Evolutionary conservation across 306 rosid species (phyloP).

Genomic region (Lithocarpus polystachyus): DNA sequence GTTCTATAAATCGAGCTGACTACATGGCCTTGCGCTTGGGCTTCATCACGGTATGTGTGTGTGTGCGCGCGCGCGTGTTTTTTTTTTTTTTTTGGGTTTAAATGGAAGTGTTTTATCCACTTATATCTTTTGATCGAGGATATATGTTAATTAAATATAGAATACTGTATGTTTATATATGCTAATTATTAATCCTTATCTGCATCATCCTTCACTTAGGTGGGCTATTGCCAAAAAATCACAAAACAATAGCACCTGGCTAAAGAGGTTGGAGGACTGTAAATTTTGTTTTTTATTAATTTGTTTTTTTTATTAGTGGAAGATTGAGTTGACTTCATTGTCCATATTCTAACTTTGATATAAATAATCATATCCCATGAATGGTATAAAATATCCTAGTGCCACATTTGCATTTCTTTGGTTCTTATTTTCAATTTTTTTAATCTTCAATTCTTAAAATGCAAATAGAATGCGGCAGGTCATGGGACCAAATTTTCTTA

Average conservation of each 20-base stretch:
- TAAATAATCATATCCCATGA: not conserved
- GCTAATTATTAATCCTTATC: not conserved
- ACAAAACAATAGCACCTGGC: not conserved
- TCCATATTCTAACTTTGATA: too few relatives aligned
- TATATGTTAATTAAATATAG: not conserved
- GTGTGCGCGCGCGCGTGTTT: too few relatives aligned
- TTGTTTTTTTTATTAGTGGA: too few relatives aligned
- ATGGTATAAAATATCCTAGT: not conserved
- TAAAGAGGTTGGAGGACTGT: not conserved
- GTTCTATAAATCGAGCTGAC: conserved; percentile 73
- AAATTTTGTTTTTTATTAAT: too few relatives aligned
- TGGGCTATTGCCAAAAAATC: not conserved
- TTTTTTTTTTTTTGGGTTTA: conserved; percentile 5
- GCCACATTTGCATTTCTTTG: not conserved
- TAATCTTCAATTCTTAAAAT: not conserved
- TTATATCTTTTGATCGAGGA: not conserved
- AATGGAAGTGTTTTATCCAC: not conserved
- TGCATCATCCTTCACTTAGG: not conserved
- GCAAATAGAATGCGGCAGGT: conserved; percentile 11
- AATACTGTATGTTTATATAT: not conserved
- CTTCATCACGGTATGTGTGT: conserved; percentile 59
- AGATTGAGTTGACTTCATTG: too few relatives aligned
- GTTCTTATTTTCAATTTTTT: conserved; percentile 6
- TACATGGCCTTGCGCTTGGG: conserved; percentile 94
- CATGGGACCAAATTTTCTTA: conserved; percentile 18